Evolutionary conservation across 2,329 filamentous ascomycete species (phyloP), one percentile per base, ranked within the genome.

Genomic region (Stachybotrys echinatus): DNA sequence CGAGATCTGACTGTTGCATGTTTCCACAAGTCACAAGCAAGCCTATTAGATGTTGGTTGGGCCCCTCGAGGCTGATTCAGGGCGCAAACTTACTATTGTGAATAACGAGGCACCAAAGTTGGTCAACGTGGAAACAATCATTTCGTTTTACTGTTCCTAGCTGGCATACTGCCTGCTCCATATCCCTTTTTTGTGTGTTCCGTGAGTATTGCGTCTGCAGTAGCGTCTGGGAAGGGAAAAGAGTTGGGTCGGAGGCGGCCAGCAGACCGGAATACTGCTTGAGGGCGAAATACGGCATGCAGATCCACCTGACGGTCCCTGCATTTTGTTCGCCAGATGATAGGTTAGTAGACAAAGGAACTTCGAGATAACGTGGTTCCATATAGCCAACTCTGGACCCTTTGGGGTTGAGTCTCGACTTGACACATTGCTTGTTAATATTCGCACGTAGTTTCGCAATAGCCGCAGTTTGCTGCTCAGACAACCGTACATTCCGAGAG

Each of bases 281-380:
- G 1, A 77, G 63, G 2, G 65, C 66, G 53, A 79, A 76, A 52
- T 76, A 77, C 0, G 75, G 75, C 14, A 77, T 58, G 23, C 71
- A 75, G 3, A 75, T 54, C 73, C 73, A 77, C 19, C 64, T 65
- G 0, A 64, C 63, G 1, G 55, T 47, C 10, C 52, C 45, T 37
- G 47, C 46, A 48, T 55, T 6, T 45, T 48, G 44, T 6, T 53
- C 44, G 1, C 50, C 27, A 4, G 50, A 48, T 3, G 45, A 49
- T 50, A 23, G 52, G 44, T 52, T 61, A 53, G 51, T n/a, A 74
- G 60, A n/a, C n/a, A n/a, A n/a, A 4, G 62, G 51, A 6, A 69
- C 55, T n/a, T 73, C 65, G n/a, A 73, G 55, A 19, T 60, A 63
- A 20, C 59, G 59, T 1, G 73, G 72, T 23, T 74, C 70, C 63